Base-by-base conservation (phyloP, 1,139 yeast species). In the Hanseniaspora gamundiae region DNA sequence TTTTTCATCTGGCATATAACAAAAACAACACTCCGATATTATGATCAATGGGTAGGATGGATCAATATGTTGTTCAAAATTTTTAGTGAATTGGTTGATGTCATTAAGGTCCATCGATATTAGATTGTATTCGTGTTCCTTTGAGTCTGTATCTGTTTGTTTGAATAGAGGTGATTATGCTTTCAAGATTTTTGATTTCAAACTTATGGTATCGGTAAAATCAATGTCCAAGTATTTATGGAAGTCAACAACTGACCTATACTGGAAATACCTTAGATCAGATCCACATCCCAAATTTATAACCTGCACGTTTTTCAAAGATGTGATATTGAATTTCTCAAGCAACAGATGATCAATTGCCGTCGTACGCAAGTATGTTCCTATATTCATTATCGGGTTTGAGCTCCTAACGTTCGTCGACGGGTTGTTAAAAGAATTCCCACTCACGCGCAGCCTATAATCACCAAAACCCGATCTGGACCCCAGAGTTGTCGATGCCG, bases 251-350 rank as follows among this genome's bases (percentile, higher is more conserved):
- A 2, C 45, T 53, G 40, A 83, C 59, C 2, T 77, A 46, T 5
- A 36, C 10, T 67, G 60, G 55, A 85, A 84, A 6, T 75, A 71
- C 47, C 97, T 63, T 1, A 96, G 79, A 60, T 91, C 98, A n/a
- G 94, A 83, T 1, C 98, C 98, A n/a, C 96, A 85, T 0, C 98
- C 98, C 20, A 91, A 62, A 4, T 93, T 86, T 0, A 91, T 63
- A 10, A 91, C 73, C 57, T 87, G 95, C 6, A 22, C 29, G 17
- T 36, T 36, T 3, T 13, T 13, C 5, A 46, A 39, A 2, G 49
- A 42, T 20, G 22, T 30, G 6, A 51, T 52, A 2, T 48, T 49
- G 2, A 48, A 43, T 44, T 61, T 59, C 28, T 59, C 57, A 2
- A 50, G 48, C 3, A 83, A 49, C 1, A 82, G 62, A 14, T 55